Evolutionary conservation across 805 yeast genomes (phyloP), one percentile per base, ranked within the genome.

Genomic region (Metschnikowia koreensis): DNA sequence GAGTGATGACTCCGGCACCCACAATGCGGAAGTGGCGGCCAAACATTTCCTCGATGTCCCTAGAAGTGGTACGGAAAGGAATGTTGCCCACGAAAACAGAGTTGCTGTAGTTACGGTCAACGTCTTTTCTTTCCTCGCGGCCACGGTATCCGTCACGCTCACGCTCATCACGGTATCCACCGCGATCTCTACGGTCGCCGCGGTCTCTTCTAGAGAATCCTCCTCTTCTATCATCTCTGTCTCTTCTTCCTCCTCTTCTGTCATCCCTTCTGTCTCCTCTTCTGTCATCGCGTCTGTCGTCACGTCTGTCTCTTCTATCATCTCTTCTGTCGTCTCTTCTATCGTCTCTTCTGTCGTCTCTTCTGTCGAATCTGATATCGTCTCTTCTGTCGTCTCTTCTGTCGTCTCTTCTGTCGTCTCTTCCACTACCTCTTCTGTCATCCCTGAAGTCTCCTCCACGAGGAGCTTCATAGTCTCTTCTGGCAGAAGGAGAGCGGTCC

Each of bases 1-100:
- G 78, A 2, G 85, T 83, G 42, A 90, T 86, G 48, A 92, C 85
- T 66, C 91, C 97, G 3, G 97, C 96, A 57, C 89, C 80, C 17
- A 84, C 77, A 48, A 91, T 86, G 29, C 76, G 51, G 57, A 68
- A 71, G 26, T 65, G 64, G 28, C 68, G 69, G n/a, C 75, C 69
- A 67, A 87, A 87, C 56, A 79, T 75, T 15, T 76, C 83, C 62
- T 81, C 81, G 47, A 87, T 72, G 37, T 85, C 85, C 46, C 73
- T 69, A 60, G 87, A 79, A 34, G 83, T 78, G 57, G 82, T 75
- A 47, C 80, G 81, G 64, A 79, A 87, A 6, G 92, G 88, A 49
- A 87, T 73, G 64, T 87, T 87, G 8, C 93, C 92, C 43, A 87
- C 78, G 61, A 87, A 87, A 41, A 87, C 74, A 53, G 89, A 83